Evolutionary conservation across 2,329 filamentous ascomycete genomes (phyloP), one percentile per base, ranked within the genome.

Genomic region (Geosmithia morbida): DNA sequence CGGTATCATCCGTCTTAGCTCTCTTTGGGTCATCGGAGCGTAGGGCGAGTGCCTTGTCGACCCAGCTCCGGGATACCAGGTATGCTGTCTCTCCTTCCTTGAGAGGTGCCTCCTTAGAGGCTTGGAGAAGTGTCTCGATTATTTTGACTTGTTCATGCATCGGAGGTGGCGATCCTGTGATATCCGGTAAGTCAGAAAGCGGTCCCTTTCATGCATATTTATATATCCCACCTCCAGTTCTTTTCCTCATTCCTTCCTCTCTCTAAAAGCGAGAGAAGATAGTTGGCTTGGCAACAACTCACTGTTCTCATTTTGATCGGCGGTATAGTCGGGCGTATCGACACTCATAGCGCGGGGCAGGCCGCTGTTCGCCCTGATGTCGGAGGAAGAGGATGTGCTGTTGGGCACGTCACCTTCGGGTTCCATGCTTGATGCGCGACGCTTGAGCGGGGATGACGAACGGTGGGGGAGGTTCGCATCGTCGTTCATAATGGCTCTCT

Each of bases 21-120:
- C 72, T 65, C 49, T 75, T 72, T 37, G 33, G 10, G 16, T 69
- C 62, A n/a, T 78, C 74, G 8, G 75, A 71, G 45, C 76, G 77
- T 48, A 85, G 71, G 20, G 83, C 75, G 50, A 83, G 69, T 2
- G 92, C 86, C 50, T 79, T 77, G 48, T 75, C 72, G 33, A 96
- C 72, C 92, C 92, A 97, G 50, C 72, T 72, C 46, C 74, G 76
- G 2, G 89, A 94, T 4, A 97, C 77, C 18, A 94, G 65, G 56
- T 82, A 95, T 14, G 83, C 85, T 48, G 78, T 74, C 49, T 85
- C 77, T n/a, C 82, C 82, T 51, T 89, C 85, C 49, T 77, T 65
- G n/a, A 81, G 61, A 7, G 75, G 71, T 0, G 61, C 60, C 44
- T 73, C 69, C n/a, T 65, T 62, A 44, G 71, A 71, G 11, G 74